phyloP scores from a whole-genome alignment of 225 moss, liverwort and hornwort species.

The Physcomitrellopsis africana region DNA sequence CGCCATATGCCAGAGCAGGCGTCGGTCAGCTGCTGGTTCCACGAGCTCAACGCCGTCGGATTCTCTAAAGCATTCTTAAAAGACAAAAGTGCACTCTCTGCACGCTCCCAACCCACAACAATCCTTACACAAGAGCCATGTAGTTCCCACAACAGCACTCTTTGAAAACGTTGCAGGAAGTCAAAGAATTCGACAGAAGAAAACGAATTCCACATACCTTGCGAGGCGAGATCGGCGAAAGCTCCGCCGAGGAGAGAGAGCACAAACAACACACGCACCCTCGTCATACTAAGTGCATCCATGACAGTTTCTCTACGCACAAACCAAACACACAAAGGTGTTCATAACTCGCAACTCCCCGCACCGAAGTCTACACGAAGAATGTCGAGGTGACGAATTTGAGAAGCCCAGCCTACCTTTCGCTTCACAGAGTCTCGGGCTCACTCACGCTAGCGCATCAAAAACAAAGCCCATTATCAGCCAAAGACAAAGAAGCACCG shows the following conservation, averaged over 20 bases:
- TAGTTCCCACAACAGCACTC: no score
- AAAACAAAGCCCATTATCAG: no score
- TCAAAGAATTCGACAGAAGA: no score
- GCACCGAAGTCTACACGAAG: no score
- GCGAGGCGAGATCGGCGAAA: constrained; percentile 16
- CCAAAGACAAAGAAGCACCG: no score
- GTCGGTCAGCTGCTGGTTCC: constrained; percentile 30
- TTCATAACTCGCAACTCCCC: no score
- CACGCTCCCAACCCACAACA: neutral
- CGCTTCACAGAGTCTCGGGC: no score
- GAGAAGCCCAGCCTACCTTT: no score
- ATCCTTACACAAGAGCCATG: no score
- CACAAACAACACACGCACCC: constrained; percentile 21
- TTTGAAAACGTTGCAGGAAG: neutral
- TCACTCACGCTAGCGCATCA: no score
- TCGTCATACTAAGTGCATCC: constrained; percentile 13
- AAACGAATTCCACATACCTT: constrained; percentile 22
- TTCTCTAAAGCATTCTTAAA: constrained; percentile 52
- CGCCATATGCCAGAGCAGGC: constrained; percentile 57
- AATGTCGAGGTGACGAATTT: no score
- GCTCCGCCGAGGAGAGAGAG: constrained; percentile 19
- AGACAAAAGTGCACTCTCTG: constrained; percentile 38
- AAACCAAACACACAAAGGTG: neutral
- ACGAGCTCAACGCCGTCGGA: constrained; percentile 44
- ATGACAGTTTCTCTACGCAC: constrained; percentile 22